Percentiles rank a stretch among this genome's conserved stretches.
Conservation (phyloP, 2,329 filamentous ascomycete genomes). For the Arthrobotrys pseudoclavata region DNA sequence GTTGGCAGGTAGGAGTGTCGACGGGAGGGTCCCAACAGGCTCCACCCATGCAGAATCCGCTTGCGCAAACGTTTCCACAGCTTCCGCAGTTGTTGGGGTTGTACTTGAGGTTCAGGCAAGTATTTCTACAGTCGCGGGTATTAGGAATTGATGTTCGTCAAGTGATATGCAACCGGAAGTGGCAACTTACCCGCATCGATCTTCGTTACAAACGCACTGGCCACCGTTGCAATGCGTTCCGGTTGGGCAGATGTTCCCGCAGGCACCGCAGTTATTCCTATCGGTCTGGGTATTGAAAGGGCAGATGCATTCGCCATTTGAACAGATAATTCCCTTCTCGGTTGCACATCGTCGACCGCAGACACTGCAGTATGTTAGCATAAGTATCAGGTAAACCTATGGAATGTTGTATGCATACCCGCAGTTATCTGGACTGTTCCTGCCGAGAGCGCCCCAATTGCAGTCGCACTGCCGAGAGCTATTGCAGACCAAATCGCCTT, state of each 20-base stretch:
- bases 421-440: slow-evolving; percentile 30
- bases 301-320: slow-evolving; percentile 28
- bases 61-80: slow-evolving; percentile 51
- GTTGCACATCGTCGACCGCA: slow-evolving; percentile 30
- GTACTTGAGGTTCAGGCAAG: slow-evolving; percentile 34
- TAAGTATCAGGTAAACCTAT: not conserved
- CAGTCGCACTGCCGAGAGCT: slow-evolving; percentile 16
- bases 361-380: not conserved
- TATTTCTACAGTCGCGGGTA: not conserved
- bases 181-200: slow-evolving; percentile 52
- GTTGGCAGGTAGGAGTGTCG: slow-evolving; percentile 29
- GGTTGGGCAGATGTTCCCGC: slow-evolving; percentile 50
- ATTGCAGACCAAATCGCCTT: slow-evolving; percentile 30
- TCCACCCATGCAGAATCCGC: slow-evolving; percentile 41
- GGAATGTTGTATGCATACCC: not conserved
- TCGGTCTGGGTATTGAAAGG: slow-evolving; percentile 30
- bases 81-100: slow-evolving; percentile 58
- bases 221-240: slow-evolving; percentile 47
- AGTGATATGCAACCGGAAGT: not conserved
- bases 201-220: slow-evolving; percentile 40
- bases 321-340: slow-evolving; percentile 24
- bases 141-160: not conserved
- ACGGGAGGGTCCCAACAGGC: slow-evolving; percentile 17
- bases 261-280: slow-evolving; percentile 58
- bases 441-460: slow-evolving; percentile 24